phyloP scores from a whole-genome alignment of 305 asterid genomes.

The Ajuga reptans region DNA sequence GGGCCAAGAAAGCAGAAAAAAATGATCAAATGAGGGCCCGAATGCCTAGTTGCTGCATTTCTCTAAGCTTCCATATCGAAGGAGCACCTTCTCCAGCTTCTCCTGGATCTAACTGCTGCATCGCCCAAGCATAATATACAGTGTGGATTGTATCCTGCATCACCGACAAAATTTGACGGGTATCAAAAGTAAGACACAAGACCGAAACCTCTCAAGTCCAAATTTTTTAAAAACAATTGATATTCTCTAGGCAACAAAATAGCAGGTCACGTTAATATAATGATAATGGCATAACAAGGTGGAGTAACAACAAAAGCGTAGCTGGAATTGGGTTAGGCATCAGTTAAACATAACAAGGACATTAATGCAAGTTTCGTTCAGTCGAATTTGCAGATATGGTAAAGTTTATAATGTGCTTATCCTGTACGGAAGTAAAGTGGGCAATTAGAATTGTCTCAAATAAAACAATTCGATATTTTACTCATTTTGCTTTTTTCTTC shows the following conservation, averaged over 20 bases:
- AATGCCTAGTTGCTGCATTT: constrained; percentile 84
- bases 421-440: neutral
- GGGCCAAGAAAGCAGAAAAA: neutral
- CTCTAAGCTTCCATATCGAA: constrained; percentile 86
- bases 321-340: too few species aligned
- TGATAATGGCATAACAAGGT: too few species aligned
- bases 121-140: constrained; percentile 85
- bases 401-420: neutral
- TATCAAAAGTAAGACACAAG: neutral
- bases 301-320: too few species aligned
- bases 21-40: constrained; percentile 61
- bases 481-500: neutral
- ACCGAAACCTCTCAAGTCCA: neutral
- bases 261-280: too few species aligned
- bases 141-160: constrained; percentile 86
- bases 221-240: too few species aligned
- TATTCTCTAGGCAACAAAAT: neutral
- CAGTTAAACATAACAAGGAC: too few species aligned
- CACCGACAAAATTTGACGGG: neutral
- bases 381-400: neutral
- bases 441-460: too few species aligned
- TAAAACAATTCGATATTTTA: neutral
- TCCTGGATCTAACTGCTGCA: constrained; percentile 80
- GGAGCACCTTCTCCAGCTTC: constrained; percentile 64
- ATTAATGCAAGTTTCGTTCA: neutral